Evolutionary conservation across 345 rosid genomes (phyloP).

Genomic region (Microthlaspi erraticum): DNA sequence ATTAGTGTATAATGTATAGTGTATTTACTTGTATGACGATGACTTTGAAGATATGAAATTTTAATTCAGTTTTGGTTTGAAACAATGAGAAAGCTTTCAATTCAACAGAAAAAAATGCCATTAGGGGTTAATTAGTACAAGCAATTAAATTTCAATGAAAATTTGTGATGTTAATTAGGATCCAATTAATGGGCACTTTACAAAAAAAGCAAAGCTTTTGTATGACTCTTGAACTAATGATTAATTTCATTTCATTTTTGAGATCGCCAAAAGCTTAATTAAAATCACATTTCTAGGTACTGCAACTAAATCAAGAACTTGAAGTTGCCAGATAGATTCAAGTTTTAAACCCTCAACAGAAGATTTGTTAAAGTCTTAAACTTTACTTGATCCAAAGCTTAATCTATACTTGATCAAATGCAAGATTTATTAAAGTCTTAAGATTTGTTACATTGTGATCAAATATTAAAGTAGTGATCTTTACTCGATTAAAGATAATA

Average conservation of each 20-base stretch:
- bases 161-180: background rate
- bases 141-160: background rate
- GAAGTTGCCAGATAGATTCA: no score
- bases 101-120: no score
- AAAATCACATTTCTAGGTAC: background rate
- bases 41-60: background rate
- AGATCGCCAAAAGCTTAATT: background rate
- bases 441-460: background rate
- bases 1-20: constrained; percentile 6
- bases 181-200: no score
- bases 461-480: background rate
- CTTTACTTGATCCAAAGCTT: no score
- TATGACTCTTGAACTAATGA: constrained; percentile 1
- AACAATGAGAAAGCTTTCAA: background rate
- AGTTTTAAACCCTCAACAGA: no score
- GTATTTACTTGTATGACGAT: background rate
- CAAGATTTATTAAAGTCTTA: background rate
- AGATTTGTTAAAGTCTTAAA: no score
- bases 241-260: background rate
- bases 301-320: background rate
- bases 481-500: background rate
- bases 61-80: background rate
- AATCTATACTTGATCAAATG: no score
- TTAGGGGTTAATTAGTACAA: background rate
- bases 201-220: background rate